Conservation (phyloP, 768 basidiomycete species). For the Tricholoma flavovirens region DNA sequence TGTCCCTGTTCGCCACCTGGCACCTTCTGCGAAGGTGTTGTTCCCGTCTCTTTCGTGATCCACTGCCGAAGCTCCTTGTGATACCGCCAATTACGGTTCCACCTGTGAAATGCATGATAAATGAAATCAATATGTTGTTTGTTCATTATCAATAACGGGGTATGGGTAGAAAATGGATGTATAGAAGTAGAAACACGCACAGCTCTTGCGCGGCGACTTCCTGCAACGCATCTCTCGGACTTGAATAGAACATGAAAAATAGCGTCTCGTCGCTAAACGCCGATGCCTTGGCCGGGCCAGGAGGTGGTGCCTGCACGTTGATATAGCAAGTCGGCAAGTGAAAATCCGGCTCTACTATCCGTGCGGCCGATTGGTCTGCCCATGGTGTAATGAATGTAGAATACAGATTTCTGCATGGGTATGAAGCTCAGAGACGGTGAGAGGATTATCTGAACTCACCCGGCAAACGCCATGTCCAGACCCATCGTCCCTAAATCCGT, state of each 20-base stretch:
- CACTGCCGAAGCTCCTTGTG: conserved; percentile 84
- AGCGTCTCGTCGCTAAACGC: conserved; percentile 94
- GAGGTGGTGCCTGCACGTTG: conserved; percentile 83
- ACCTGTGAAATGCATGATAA: conserved; percentile 38
- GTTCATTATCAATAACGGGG: not conserved
- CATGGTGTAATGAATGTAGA: conserved; percentile 95
- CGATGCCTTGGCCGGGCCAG: conserved; percentile 72
- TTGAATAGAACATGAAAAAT: conserved; percentile 97
- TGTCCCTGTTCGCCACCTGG: conserved; percentile 80
- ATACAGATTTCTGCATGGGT: conserved; percentile 63
- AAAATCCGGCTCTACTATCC: conserved; percentile 87
- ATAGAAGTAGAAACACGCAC: conserved; percentile 45
- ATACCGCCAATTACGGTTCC: conserved; percentile 93
- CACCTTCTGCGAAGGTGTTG: conserved; percentile 69
- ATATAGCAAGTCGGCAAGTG: conserved; percentile 84
- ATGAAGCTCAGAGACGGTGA: conserved; percentile 10
- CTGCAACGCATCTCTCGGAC: conserved; percentile 86
- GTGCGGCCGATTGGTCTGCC: conserved; percentile 85
- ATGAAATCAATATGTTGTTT: conserved; percentile 5
- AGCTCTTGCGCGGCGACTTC: conserved; percentile 94
- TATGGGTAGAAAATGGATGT: not conserved
- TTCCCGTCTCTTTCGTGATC: conserved; percentile 86
- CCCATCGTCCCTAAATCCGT: conserved; percentile 91
- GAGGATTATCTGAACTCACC: conserved; percentile 48
- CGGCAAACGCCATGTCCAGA: conserved; percentile 77